These are phyloP conservation scores for Kregervanrija fluxuum DNA, from an alignment of 805 yeast species.

Conservation along the genomic window DNA sequence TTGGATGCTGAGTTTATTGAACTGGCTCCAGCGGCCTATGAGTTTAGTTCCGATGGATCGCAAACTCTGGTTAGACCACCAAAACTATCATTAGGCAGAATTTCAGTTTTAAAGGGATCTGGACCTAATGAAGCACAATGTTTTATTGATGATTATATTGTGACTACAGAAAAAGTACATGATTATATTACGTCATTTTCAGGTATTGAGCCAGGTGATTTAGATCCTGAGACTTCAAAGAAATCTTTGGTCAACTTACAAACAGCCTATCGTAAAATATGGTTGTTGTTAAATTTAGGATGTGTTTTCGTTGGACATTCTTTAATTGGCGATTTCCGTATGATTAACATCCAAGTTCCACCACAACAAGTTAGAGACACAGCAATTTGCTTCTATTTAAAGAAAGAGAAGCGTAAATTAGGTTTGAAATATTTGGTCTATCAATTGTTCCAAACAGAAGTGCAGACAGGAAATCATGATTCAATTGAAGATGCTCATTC, in stretches of 20 bases:
- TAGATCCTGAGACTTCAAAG: slow-evolving; percentile 59
- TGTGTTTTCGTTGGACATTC: slow-evolving; percentile 96
- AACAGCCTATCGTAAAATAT: slow-evolving; percentile 78
- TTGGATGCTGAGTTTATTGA: slow-evolving; percentile 96
- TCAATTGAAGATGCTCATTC: slow-evolving; percentile 93
- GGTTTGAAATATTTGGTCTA: slow-evolving; percentile 85
- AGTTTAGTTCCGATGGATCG: slow-evolving; percentile 66
- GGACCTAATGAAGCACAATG: slow-evolving; percentile 66
- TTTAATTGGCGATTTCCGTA: slow-evolving; percentile 80
- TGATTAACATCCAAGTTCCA: slow-evolving; percentile 89
- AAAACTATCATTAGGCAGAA: slow-evolving; percentile 72
- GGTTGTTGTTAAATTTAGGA: slow-evolving; percentile 85
- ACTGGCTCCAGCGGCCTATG: slow-evolving; percentile 69
- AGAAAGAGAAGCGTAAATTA: slow-evolving; percentile 67
- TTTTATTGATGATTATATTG: slow-evolving; percentile 89
- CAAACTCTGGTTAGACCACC: slow-evolving; percentile 69
- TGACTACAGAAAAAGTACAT: slow-evolving; percentile 60
- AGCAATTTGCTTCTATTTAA: slow-evolving; percentile 66
- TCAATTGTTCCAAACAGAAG: slow-evolving; percentile 62
- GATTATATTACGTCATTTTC: slow-evolving; percentile 87
- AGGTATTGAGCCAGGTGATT: slow-evolving; percentile 91
- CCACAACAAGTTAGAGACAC: slow-evolving; percentile 83
- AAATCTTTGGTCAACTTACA: slow-evolving; percentile 72
- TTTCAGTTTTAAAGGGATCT: slow-evolving; percentile 75
- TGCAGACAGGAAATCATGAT: slow-evolving; percentile 92